phyloP scores from a whole-genome alignment of 2,329 filamentous ascomycete species.

The Colletotrichum plurivorum region DNA sequence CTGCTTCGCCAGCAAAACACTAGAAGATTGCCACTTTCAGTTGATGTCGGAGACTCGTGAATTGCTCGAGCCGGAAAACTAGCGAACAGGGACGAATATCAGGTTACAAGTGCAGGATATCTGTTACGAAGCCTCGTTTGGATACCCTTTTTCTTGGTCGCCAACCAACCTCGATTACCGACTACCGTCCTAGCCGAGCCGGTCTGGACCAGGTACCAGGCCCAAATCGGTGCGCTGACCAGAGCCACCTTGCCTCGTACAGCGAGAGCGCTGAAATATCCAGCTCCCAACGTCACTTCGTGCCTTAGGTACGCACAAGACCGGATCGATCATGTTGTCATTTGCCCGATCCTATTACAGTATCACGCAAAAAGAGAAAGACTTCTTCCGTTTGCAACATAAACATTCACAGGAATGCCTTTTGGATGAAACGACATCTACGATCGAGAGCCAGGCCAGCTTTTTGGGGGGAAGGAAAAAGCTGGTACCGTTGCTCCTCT shows the following conservation, averaged over 20 bases:
- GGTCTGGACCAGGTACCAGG: neutral
- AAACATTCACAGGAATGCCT: neutral
- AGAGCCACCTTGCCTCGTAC: neutral
- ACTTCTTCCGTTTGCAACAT: slow-evolving; percentile 30
- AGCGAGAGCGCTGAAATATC: neutral
- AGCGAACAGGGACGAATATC: no score
- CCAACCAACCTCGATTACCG: no score
- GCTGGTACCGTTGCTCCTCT: slow-evolving; percentile 17
- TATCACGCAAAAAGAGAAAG: slow-evolving; percentile 4
- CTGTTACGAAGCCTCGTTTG: no score
- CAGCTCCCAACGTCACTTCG: slow-evolving; percentile 18
- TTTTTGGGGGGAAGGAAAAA: neutral
- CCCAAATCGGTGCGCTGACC: neutral
- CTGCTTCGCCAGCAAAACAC: no score
- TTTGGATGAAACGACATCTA: slow-evolving; percentile 22
- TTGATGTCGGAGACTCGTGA: no score
- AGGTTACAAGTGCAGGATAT: no score
- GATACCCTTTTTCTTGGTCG: no score
- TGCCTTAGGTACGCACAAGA: slow-evolving; percentile 20
- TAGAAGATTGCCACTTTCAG: no score
- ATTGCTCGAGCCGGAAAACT: no score
- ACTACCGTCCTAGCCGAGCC: no score
- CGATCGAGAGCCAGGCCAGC: neutral
- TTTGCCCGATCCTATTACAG: slow-evolving; percentile 15
- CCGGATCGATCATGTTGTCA: slow-evolving; percentile 22